Conservation (phyloP, 106 monocot species). For the Allium fistulosum region DNA sequence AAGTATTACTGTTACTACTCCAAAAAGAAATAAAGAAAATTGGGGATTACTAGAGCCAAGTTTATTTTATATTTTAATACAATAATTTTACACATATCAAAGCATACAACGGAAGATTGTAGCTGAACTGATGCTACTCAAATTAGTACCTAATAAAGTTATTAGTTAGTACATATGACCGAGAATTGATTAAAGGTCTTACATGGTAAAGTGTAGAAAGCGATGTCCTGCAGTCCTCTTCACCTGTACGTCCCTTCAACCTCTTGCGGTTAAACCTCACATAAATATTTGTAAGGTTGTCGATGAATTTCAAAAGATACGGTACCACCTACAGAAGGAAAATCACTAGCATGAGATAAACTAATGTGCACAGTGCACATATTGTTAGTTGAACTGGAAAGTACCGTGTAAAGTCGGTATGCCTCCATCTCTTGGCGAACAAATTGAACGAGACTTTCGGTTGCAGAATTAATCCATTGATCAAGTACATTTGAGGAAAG, state of each 20-base stretch:
- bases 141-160: too few species aligned
- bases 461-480: conserved; percentile 98
- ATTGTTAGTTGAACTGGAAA: background rate
- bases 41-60: too few species aligned
- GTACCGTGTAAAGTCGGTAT: conserved; percentile 89
- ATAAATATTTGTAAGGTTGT: conserved; percentile 97
- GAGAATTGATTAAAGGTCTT: conserved; percentile 9
- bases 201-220: conserved; percentile 97
- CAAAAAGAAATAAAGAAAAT: too few species aligned
- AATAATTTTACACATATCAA: background rate
- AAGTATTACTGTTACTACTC: too few species aligned
- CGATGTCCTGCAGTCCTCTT: conserved; percentile 84
- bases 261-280: conserved; percentile 97
- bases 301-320: conserved; percentile 87
- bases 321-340: conserved; percentile 70
- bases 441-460: conserved; percentile 92
- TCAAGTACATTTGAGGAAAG: conserved; percentile 91
- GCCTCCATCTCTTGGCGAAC: conserved; percentile 98
- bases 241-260: conserved; percentile 92
- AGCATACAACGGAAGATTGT: background rate
- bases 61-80: too few species aligned
- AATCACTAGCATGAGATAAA: background rate
- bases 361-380: background rate
- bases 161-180: too few species aligned
- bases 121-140: too few species aligned